Evolutionary conservation across 169 alveolate genomes (phyloP).

Genomic region (Hammondia hammondi): DNA sequence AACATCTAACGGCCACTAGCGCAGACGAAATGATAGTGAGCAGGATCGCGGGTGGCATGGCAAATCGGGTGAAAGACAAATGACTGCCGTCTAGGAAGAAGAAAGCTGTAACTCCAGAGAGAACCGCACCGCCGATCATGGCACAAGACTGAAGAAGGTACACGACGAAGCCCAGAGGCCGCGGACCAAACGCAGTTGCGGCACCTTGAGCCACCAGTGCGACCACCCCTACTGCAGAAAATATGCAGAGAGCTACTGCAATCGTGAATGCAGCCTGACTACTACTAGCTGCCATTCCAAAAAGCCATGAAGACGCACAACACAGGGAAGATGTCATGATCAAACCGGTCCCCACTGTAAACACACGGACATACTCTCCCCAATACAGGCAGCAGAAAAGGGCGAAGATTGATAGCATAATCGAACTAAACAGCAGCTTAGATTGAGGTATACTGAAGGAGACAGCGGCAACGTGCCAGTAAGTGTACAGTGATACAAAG

Average conservation of each 20-base stretch:
- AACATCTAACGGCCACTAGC: not conserved
- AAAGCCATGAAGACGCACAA: not conserved
- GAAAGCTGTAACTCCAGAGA: not conserved
- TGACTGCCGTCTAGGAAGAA: not conserved
- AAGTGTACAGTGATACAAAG: not conserved
- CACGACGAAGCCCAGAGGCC: slow-evolving; percentile 4
- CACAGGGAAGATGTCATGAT: not conserved
- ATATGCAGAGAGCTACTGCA: not conserved
- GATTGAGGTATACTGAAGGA: not conserved
- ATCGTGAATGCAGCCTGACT: slow-evolving; percentile 9
- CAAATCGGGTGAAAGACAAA: not conserved
- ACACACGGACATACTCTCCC: not conserved
- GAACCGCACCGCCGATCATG: not conserved
- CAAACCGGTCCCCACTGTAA: not conserved
- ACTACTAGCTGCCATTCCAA: not conserved
- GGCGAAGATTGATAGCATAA: not conserved
- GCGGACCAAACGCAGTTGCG: not conserved
- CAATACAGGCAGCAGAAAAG: not conserved
- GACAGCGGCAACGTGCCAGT: slow-evolving; percentile 10
- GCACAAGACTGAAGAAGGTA: not conserved
- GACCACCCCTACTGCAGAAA: not conserved
- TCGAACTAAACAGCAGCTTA: not conserved
- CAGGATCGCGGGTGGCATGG: not conserved
- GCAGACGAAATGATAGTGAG: not conserved
- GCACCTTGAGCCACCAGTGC: not conserved